Evolutionary conservation across 2,329 filamentous ascomycete genomes (phyloP).

Genomic region (Aotearoamyces nothofagi): DNA sequence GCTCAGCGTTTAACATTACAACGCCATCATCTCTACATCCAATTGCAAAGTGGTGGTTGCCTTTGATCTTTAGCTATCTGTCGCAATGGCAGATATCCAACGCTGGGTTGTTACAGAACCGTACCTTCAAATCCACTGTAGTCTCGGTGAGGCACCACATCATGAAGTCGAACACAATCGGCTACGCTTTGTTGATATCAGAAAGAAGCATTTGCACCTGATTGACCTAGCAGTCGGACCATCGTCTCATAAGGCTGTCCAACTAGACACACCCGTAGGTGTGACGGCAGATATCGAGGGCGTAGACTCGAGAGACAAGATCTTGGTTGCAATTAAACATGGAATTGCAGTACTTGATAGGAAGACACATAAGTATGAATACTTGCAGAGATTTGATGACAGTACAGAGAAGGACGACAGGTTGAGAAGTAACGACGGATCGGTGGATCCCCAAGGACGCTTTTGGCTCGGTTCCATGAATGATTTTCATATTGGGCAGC

Average conservation of each 20-base stretch:
- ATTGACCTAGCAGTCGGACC: constrained; percentile 51
- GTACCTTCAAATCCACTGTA: constrained; percentile 46
- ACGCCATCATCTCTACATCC: no score
- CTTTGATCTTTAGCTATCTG: no score
- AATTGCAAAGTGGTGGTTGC: no score
- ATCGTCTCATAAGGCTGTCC: constrained; percentile 16
- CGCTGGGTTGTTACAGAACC: constrained; percentile 30
- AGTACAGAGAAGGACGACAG: constrained; percentile 19
- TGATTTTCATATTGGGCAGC: constrained; percentile 37
- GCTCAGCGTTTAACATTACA: no score
- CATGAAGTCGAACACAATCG: constrained; percentile 50
- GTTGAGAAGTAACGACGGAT: constrained; percentile 67
- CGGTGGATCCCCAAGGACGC: constrained; percentile 61
- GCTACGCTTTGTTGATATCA: constrained; percentile 73
- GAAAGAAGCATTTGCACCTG: constrained; percentile 56
- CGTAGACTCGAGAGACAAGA: constrained; percentile 43
- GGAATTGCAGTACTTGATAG: constrained; percentile 69
- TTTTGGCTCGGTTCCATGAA: constrained; percentile 86
- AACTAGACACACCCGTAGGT: constrained; percentile 38
- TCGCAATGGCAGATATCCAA: constrained; percentile 23
- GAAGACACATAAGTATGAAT: constrained; percentile 34
- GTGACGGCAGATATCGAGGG: constrained; percentile 68
- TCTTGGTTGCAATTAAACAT: constrained; percentile 67
- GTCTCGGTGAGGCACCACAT: constrained; percentile 60
- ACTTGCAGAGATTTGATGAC: constrained; percentile 33